A percentile compares a stretch with the other conserved stretches of the same genome.
Conservation (phyloP, 352 stramenopile genomes). For the Globisporangium cylindrosporum region DNA sequence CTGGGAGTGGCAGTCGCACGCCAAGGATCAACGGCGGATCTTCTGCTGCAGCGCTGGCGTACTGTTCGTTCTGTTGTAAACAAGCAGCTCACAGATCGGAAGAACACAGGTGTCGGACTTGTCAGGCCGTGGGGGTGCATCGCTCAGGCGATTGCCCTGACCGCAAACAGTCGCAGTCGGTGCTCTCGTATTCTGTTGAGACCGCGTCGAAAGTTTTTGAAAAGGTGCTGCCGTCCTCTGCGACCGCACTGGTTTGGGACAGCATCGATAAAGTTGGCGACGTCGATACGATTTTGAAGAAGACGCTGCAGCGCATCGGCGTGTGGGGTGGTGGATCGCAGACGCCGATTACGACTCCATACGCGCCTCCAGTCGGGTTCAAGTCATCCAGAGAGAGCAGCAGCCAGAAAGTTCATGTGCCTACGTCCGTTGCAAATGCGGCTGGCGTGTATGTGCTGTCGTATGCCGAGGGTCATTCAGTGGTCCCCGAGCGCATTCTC, state of each 20-base stretch:
- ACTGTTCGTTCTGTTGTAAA: conserved; percentile 66
- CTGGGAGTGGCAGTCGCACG: conserved; percentile 7
- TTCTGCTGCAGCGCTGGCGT: conserved; percentile 15
- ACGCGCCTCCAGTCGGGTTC: conserved; percentile 24
- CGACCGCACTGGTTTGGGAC: conserved; percentile 46
- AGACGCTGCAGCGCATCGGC: conserved; percentile 64
- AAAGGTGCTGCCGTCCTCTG: conserved; percentile 49
- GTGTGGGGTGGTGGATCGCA: conserved; percentile 82
- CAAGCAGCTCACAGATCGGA: conserved; percentile 48
- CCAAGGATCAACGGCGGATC: conserved; percentile 15
- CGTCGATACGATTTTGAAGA: conserved; percentile 65
- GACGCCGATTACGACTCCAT: conserved; percentile 79
- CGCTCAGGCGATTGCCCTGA: conserved; percentile 57
- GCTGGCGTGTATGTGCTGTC: conserved; percentile 72
- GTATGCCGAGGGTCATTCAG: conserved; percentile 67
- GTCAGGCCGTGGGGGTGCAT: conserved; percentile 47
- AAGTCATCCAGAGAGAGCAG: conserved; percentile 13
- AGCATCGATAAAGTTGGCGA: conserved; percentile 77
- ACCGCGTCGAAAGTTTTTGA: conserved; percentile 66
- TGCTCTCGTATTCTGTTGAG: conserved; percentile 67
- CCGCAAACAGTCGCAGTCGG: conserved; percentile 29
- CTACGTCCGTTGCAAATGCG: conserved; percentile 20
- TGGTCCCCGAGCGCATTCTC: conserved; percentile 74
- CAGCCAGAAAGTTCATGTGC: conserved; percentile 12
- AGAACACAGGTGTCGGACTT: conserved; percentile 62